phyloP scores from a whole-genome alignment of 352 stramenopile genomes.

The Globisporangium perplexum region DNA sequence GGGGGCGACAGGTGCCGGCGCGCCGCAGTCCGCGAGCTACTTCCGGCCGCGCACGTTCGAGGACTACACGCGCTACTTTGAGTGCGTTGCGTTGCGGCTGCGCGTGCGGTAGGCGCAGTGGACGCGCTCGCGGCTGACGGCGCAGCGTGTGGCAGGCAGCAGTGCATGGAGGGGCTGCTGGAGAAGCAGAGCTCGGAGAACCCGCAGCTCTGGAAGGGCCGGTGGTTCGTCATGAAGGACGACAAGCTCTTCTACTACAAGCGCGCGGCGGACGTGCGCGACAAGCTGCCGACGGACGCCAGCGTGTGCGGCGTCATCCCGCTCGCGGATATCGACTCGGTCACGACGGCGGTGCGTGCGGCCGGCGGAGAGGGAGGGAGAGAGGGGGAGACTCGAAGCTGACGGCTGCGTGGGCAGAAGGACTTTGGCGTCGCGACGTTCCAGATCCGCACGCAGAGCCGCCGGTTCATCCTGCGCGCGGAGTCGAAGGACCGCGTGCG shows the following conservation, averaged over 20 bases:
- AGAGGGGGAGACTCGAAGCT: no score
- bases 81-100: conserved; percentile 39
- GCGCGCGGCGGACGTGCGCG: conserved; percentile 38
- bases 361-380: no score
- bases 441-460: conserved; percentile 75
- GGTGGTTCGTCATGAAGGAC: conserved; percentile 87
- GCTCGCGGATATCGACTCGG: conserved; percentile 78
- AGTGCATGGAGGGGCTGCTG: conserved; percentile 70
- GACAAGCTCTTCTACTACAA: conserved; percentile 85
- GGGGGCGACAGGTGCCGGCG: background rate
- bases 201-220: conserved; percentile 59
- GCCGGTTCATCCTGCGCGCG: conserved; percentile 71
- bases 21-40: conserved; percentile 52
- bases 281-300: conserved; percentile 49
- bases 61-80: conserved; percentile 56
- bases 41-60: conserved; percentile 56
- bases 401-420: conserved; percentile 32
- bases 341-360: conserved; percentile 74
- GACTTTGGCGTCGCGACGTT: conserved; percentile 78
- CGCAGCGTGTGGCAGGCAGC: conserved; percentile 35
- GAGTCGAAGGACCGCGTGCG: conserved; percentile 77
- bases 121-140: no score
- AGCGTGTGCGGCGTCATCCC: conserved; percentile 69
- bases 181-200: conserved; percentile 82
- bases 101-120: no score